Percentiles rank a stretch among this genome's conserved stretches.
Evolutionary conservation across 73 alveolate species (phyloP).

Genomic region (Blepharisma stoltei): DNA sequence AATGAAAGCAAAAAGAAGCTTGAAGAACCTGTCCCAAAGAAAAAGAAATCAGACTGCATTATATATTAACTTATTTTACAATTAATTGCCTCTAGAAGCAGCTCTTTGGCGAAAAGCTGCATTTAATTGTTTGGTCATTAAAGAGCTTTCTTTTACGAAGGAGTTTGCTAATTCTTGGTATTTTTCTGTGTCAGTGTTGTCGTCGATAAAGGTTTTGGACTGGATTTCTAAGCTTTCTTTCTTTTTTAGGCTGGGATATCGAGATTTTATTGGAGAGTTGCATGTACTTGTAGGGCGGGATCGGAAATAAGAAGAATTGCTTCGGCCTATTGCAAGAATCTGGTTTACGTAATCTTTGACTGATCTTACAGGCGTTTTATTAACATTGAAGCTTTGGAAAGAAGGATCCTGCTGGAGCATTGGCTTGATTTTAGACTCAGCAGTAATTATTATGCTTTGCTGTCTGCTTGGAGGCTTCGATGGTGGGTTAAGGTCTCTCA

Average conservation of each 20-base stretch:
- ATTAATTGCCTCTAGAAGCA: not conserved
- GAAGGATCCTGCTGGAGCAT: not conserved
- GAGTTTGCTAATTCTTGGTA: not conserved
- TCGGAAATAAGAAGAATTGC: not conserved
- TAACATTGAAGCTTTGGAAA: not conserved
- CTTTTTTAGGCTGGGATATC: not conserved
- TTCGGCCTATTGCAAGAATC: not conserved
- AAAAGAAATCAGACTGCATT: no score
- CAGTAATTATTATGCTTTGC: no score
- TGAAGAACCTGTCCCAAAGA: no score
- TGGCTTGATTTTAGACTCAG: conserved; percentile 1
- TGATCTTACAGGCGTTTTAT: not conserved
- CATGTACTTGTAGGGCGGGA: no score
- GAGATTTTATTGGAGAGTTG: not conserved
- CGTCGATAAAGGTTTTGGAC: not conserved
- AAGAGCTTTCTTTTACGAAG: not conserved
- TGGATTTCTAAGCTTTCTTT: not conserved
- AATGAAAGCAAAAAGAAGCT: no score
- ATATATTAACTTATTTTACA: no score
- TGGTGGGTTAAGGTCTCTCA: no score
- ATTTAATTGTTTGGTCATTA: not conserved
- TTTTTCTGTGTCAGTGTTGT: not conserved
- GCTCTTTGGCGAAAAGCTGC: not conserved
- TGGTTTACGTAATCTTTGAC: not conserved
- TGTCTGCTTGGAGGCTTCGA: no score